These are phyloP conservation scores for Fragilariopsis cylindrus DNA, from an alignment of 108 stramenopile genomes.

Conservation along the genomic window DNA sequence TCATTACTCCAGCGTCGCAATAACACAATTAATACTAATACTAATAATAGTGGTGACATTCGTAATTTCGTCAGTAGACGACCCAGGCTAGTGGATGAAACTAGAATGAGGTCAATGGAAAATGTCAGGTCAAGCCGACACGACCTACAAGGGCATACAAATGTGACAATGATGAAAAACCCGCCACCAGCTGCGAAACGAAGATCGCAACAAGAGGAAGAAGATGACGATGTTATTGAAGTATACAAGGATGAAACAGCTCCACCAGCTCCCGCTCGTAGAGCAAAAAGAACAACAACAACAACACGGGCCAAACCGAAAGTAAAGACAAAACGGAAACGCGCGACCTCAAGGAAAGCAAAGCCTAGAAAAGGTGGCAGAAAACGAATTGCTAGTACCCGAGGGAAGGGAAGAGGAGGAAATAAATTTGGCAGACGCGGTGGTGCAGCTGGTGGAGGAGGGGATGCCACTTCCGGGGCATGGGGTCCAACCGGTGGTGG, in stretches of 20 bases:
- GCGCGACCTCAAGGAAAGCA: background rate
- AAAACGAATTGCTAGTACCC: background rate
- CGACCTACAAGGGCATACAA: background rate
- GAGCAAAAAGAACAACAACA: background rate
- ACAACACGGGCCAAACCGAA: conserved; percentile 19
- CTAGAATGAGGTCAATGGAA: conserved; percentile 6
- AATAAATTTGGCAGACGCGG: background rate
- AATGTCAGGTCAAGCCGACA: conserved; percentile 3
- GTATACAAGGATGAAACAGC: conserved; percentile 8
- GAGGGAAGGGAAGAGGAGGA: conserved; percentile 1
- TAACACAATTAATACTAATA: background rate
- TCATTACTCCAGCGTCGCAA: too few species aligned
- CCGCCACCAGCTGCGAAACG: background rate
- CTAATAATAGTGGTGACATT: conserved; percentile 1
- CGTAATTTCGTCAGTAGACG: conserved; percentile 2
- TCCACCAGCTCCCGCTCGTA: background rate
- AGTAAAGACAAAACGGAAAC: conserved; percentile 6
- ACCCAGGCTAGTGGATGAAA: background rate
- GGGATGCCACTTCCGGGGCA: conserved; percentile 3
- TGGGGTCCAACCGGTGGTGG: conserved; percentile 11
- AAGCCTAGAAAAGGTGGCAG: background rate
- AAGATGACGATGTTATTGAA: background rate
- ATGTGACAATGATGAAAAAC: background rate
- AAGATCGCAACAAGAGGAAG: background rate
- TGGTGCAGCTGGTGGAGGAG: background rate